phyloP scores from a whole-genome alignment of 2,329 filamentous ascomycete species.

The Anthostomella pinea region DNA sequence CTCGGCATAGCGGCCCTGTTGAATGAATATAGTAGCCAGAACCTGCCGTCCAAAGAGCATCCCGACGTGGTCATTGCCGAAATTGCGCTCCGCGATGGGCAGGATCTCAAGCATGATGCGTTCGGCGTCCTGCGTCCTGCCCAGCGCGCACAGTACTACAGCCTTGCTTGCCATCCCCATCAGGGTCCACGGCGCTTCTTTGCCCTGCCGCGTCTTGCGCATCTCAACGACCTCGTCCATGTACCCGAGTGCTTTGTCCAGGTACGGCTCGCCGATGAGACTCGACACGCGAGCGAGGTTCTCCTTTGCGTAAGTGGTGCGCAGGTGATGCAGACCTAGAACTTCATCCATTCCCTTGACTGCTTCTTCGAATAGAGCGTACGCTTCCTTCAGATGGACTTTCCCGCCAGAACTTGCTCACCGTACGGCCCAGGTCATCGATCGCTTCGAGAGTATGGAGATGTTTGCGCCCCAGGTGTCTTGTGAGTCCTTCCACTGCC shows the following conservation, averaged over 20 bases:
- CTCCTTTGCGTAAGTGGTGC: slow-evolving; percentile 1
- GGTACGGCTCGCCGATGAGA: not conserved
- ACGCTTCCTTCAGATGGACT: not conserved
- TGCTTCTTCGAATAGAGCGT: not conserved
- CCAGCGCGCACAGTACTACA: slow-evolving; percentile 9
- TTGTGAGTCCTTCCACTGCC: slow-evolving; percentile 1
- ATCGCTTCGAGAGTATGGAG: slow-evolving; percentile 4
- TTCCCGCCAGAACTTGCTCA: not conserved
- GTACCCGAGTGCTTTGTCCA: not conserved
- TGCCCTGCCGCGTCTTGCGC: slow-evolving; percentile 8
- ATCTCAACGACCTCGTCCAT: slow-evolving; percentile 11
- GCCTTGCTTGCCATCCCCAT: slow-evolving; percentile 10
- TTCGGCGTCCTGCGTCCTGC: slow-evolving; percentile 1
- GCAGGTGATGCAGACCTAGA: slow-evolving; percentile 1
- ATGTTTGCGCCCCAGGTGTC: not conserved
- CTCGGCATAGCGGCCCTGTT: slow-evolving; percentile 1
- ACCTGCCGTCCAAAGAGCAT: slow-evolving; percentile 11
- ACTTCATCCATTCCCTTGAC: slow-evolving; percentile 1
- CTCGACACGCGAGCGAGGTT: slow-evolving; percentile 3
- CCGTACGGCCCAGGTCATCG: not conserved
- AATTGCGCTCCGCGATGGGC: slow-evolving; percentile 5
- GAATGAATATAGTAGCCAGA: slow-evolving; percentile 10
- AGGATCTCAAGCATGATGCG: slow-evolving; percentile 1
- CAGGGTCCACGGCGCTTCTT: slow-evolving; percentile 13
- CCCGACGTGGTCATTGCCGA: slow-evolving; percentile 8